These are phyloP conservation scores for Pseudodiploospora longispora DNA, from an alignment of 2,329 filamentous ascomycete genomes.

Conservation along the genomic window DNA sequence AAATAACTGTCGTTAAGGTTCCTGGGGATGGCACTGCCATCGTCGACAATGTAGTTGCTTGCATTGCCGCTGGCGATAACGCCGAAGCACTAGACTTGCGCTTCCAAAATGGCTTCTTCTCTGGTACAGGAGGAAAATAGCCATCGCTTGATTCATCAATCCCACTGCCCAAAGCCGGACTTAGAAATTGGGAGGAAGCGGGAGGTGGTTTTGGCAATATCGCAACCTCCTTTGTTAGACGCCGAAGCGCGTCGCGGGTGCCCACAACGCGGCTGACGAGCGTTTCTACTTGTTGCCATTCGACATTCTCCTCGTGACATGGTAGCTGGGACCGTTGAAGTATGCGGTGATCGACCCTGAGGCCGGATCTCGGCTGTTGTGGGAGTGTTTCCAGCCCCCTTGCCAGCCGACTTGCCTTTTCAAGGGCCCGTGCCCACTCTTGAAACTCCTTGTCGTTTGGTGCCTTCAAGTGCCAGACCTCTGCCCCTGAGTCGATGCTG, in stretches of 20 bases:
- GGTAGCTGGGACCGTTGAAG: conserved; percentile 21
- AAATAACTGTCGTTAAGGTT: conserved; percentile 21
- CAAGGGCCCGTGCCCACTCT: conserved; percentile 79
- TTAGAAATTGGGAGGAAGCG: conserved; percentile 27
- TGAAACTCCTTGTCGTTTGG: conserved; percentile 76
- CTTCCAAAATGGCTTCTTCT: conserved; percentile 83
- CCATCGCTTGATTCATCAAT: conserved; percentile 37
- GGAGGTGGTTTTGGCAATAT: conserved; percentile 29
- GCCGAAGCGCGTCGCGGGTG: conserved; percentile 78
- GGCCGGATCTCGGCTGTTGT: conserved; percentile 17
- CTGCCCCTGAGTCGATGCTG: conserved; percentile 91
- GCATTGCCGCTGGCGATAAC: conserved; percentile 31
- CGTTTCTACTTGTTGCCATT: conserved; percentile 81
- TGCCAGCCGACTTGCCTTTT: conserved; percentile 66
- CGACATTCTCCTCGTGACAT: conserved; percentile 57
- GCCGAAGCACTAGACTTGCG: conserved; percentile 61
- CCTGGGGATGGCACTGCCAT: conserved; percentile 36
- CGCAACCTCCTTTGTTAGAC: conserved; percentile 78
- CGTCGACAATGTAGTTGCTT: conserved; percentile 30
- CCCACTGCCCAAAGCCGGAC: conserved; percentile 31
- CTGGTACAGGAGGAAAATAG: conserved; percentile 42
- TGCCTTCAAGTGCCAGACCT: conserved; percentile 91
- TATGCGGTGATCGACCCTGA: conserved; percentile 20
- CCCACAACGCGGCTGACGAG: conserved; percentile 81
- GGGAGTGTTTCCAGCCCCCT: conserved; percentile 39